A percentile compares a stretch with the other conserved stretches of the same genome.
phyloP scores from a whole-genome alignment of 148 eudicot genomes.

The Vaccinium vitisidaea region DNA sequence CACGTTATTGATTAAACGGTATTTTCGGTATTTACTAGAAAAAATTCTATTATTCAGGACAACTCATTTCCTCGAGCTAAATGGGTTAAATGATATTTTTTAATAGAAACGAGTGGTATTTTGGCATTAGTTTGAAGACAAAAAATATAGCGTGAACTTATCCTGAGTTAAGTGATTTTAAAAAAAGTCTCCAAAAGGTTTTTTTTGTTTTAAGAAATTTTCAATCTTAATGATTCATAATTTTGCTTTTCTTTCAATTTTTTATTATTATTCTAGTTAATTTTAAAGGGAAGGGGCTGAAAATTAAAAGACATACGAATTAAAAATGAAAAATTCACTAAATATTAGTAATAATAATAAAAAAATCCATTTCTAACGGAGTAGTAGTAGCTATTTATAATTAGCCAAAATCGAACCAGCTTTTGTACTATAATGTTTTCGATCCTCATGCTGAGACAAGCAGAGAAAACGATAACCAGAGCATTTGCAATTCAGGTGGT shows the following conservation, averaged over 20 bases:
- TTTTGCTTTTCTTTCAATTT: no score
- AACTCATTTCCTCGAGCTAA: background rate
- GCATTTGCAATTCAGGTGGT: constrained; percentile 64
- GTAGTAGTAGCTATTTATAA: no score
- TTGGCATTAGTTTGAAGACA: background rate
- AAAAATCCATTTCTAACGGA: no score
- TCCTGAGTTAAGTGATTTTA: background rate
- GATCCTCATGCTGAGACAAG: background rate
- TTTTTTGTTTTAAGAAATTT: no score
- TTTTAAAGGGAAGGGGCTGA: no score
- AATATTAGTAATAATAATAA: no score
- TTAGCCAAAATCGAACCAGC: no score
- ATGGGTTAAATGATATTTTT: background rate
- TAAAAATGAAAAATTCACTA: no score
- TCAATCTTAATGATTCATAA: no score
- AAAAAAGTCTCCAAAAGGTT: no score
- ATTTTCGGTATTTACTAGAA: background rate
- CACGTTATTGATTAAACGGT: background rate
- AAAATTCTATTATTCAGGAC: background rate
- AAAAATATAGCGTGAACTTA: background rate
- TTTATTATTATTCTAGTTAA: no score
- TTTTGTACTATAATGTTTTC: background rate
- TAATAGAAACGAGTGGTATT: background rate
- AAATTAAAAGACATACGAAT: no score
- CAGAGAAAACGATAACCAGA: background rate